phyloP scores from a whole-genome alignment of 768 basidiomycete species.

The Boletellus ananiceps region DNA sequence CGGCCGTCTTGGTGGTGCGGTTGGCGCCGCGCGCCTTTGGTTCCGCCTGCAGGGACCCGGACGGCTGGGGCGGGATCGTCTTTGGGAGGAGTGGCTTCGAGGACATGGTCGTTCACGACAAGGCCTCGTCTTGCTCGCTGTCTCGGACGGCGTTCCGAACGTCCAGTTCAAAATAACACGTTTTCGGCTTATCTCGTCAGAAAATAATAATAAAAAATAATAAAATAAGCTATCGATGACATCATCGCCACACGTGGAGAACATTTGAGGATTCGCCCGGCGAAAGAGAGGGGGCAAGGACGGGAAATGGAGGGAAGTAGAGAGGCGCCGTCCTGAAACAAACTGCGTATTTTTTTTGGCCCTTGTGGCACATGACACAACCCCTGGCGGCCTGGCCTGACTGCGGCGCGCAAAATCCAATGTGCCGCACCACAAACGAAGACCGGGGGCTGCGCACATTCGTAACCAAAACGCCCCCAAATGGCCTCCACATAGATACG shows the following conservation, averaged over 20 bases:
- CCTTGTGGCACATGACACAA: too few relatives aligned
- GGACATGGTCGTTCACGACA: constrained; percentile 20
- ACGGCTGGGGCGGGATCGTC: constrained; percentile 16
- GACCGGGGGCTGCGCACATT: background rate
- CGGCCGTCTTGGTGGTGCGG: constrained; percentile 74
- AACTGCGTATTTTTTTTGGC: background rate
- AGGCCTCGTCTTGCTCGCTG: constrained; percentile 13
- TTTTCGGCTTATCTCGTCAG: background rate
- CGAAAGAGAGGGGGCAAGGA: too few relatives aligned
- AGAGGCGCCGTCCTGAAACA: background rate
- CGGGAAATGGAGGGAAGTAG: too few relatives aligned
- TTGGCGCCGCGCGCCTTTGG: constrained; percentile 67
- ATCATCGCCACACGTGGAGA: background rate
- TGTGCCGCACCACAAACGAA: background rate
- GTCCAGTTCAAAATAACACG: constrained; percentile 11
- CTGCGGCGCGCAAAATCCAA: background rate
- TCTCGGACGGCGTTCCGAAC: background rate
- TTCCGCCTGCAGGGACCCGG: constrained; percentile 29
- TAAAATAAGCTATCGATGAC: background rate
- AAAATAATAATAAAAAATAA: constrained; percentile 12
- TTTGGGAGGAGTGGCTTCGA: constrained; percentile 31
- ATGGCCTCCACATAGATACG: background rate
- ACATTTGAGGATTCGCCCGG: too few relatives aligned
- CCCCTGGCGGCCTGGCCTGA: background rate
- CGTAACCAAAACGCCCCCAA: background rate